Evolutionary conservation across 345 rosid species (phyloP).

Genomic region (Bretschneidera sinensis): DNA sequence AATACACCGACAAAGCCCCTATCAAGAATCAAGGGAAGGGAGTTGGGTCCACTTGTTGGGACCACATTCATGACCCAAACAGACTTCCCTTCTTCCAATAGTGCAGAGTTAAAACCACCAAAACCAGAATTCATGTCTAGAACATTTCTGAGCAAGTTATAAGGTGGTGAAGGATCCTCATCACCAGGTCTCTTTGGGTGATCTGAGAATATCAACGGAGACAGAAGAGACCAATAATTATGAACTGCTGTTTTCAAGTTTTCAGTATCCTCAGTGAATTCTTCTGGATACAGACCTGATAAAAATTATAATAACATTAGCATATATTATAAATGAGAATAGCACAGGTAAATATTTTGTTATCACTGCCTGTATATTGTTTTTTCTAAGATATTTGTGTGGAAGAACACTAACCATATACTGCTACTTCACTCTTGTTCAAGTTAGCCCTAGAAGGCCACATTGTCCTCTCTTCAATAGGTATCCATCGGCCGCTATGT

Average conservation of each 20-base stretch:
- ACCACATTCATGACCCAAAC: constrained; percentile 99
- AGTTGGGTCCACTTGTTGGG: constrained; percentile 76
- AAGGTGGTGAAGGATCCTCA: constrained; percentile 97
- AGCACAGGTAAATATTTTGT: neutral
- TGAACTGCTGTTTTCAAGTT: constrained; percentile 53
- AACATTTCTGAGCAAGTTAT: constrained; percentile 93
- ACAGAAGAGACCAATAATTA: constrained; percentile 94
- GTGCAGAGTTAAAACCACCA: constrained; percentile 85
- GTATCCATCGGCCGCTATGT: constrained; percentile 78
- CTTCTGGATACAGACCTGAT: constrained; percentile 68
- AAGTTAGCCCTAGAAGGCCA: constrained; percentile 89
- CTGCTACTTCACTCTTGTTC: constrained; percentile 68
- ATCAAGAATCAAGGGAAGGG: constrained; percentile 83
- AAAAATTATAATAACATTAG: constrained; percentile 10
- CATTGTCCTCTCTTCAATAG: constrained; percentile 62
- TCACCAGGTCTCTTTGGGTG: constrained; percentile 99
- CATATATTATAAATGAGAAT: no score
- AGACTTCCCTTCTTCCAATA: constrained; percentile 74
- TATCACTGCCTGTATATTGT: neutral
- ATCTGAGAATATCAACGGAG: constrained; percentile 97
- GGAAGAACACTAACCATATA: constrained; percentile 54
- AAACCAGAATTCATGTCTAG: constrained; percentile 94
- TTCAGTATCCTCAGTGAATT: constrained; percentile 54
- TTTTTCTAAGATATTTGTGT: neutral
- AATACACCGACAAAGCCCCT: constrained; percentile 87